Base-by-base conservation (phyloP, 768 basidiomycete genomes). In the Calvatia gigantea region DNA sequence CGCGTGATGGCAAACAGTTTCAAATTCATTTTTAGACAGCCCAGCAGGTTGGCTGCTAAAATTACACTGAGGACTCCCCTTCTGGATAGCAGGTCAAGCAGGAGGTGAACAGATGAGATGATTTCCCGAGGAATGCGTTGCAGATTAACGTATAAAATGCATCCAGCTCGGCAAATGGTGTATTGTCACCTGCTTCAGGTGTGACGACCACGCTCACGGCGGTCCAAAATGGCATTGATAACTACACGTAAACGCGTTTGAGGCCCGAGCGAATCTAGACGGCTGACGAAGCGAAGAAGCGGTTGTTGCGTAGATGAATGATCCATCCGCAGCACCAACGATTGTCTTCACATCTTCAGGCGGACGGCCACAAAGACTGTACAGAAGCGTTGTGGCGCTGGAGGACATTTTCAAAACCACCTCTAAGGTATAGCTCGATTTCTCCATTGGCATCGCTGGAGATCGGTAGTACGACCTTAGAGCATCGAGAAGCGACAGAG, bases 241-340 rank as follows among this genome's bases (percentile, higher is more conserved):
- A 43, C 41, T 7, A 3, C 28, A 6, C 27, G 39, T 15, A 52
- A 41, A 1, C 39, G 39, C 21, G 17, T 17, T 12, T n/a, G n/a
- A n/a, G n/a, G n/a, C n/a, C 32, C 39, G 9, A 33, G 25, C 3
- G 35, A 37, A 4, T 29, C 39, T 17, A 58, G 47, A 12, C 59
- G 58, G 23, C 60, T 62, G 8, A 69, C 60, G 38, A 64, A 66
- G 41, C 64, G 63, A 44, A 65, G 48, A 6, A 65, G 62, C 0
- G 1, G 66, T 66, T 14, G 65, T 27, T 1, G 65, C 64, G 47
- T 65, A 69, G 12, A 70, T 65, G 42, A 70, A 70, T 8, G 65
- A 56, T 1, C 67, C 62, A 0, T 56, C 56, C 0, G 69, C 57
- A 37, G 61, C 61, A 6, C 58, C 25, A 3, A 70, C 63, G 7